Evolutionary conservation across 306 rosid genomes (phyloP), one percentile per base, ranked within the genome.

Genomic region (Cucurbita pepo): DNA sequence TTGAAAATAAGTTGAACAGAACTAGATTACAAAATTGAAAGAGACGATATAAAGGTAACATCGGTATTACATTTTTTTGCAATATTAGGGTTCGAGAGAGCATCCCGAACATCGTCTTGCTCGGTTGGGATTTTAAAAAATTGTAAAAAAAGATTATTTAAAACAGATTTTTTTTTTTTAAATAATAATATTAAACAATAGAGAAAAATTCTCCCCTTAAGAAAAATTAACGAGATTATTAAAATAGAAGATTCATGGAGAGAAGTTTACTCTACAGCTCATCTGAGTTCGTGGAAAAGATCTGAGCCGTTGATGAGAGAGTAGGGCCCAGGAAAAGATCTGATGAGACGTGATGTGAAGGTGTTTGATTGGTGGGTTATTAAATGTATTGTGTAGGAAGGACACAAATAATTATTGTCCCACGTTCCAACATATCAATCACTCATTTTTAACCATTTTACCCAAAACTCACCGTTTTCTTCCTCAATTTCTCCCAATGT

Each of bases 291-390:
- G 34, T 30, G 3, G 34, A 30, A 30, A 2, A 78, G 78, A 82
- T 76, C 56, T 21, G 6, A 40, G 41, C 78, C 78, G 72, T 19
- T 18, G 57, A 73, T 41, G 38, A 59, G 44, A 45, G 25, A 37
- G 25, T 76, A 69, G 85, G 86, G 3, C 83, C 85, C 77, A 10
- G 10, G 10, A 53, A 75, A 40, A 34, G 0, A 37, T 38, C 8
- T 34, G 83, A 87, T 77, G 81, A 72, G 85, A 89, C 84, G 48
- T 81, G 82, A 81, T 88, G 52, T 51, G 60, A 69, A 56, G 48
- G 73, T 57, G 75, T 22, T 76, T 19, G 14, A 25, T 78, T 76
- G 77, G 75, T 80, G 73, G 75, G 12, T 72, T 75, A 30, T 80
- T 84, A 47, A 45, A 40, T 73, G 90, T 82, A 84, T 80, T 79